Evolutionary conservation across 1,284 basidiomycete genomes (phyloP), one percentile per base, ranked within the genome.

Genomic region (Ceratobasidium sp.): DNA sequence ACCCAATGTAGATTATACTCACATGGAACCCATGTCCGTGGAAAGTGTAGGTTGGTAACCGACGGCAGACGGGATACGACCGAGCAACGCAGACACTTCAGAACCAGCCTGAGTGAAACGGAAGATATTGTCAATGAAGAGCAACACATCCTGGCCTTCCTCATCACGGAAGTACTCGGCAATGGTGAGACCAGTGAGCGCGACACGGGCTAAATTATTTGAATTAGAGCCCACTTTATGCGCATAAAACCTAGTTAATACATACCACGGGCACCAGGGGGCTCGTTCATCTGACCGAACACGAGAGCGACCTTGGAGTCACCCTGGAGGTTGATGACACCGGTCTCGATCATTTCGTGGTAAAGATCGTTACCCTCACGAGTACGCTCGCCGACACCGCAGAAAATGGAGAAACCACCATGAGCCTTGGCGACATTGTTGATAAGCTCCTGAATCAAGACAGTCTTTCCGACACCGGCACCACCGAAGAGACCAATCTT

Each of bases 91-190:
- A 83, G 96, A 99, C 84, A 98, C 97, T 82, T 98, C 96, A 74
- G 96, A 99, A 91, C 96, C 96, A 78, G 96, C 96, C 82, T 98
- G 94, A 75, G 94, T 96, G 90, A 98, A 97, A 79, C 95, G 93
- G 93, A 97, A 97, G 84, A 98, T 99, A 88, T 98, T 99, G 91
- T 99, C 96, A 79, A 98, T 98, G 87, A 98, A 98, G 78, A 99
- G 90, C 79, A 98, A 87, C 84, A 99, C 96, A 82, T 98, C 96
- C 83, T 99, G 96, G 75, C 96, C 96, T 83, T 99, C 95, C 83
- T 98, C 95, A 78, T 99, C 96, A 90, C 96, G 95, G 96, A 99
- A 99, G 85, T 98, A 99, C 83, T 99, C 96, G 75, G 96, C 96
- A 75, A 98, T 97, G 78, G 96, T 98, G 72, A 99, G 84, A 82